Evolutionary conservation across 805 yeast species (phyloP).

Genomic region (Saccharomycopsis guyanensis): DNA sequence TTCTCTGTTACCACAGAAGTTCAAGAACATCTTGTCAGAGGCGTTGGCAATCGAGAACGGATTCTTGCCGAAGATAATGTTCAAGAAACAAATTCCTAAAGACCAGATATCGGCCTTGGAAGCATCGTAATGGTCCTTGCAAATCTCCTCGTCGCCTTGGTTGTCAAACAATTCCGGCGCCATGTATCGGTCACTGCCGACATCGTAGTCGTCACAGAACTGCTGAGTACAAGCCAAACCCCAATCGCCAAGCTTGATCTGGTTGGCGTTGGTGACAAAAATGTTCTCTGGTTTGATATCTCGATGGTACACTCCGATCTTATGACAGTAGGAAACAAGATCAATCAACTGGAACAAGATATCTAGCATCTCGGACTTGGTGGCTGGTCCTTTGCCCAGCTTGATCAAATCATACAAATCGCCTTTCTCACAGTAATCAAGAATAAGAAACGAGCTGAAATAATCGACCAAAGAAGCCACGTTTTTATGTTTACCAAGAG

Average conservation of each 20-base stretch:
- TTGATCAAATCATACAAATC: slow-evolving; percentile 68
- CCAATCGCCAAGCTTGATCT: slow-evolving; percentile 77
- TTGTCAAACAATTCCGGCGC: slow-evolving; percentile 77
- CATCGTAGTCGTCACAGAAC: slow-evolving; percentile 71
- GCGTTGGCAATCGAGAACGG: slow-evolving; percentile 74
- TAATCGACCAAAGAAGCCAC: slow-evolving; percentile 71
- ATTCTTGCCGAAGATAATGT: slow-evolving; percentile 84
- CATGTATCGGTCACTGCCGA: slow-evolving; percentile 84
- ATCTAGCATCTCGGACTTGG: slow-evolving; percentile 77
- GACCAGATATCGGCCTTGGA: slow-evolving; percentile 86
- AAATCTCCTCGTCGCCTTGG: slow-evolving; percentile 22
- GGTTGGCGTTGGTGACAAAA: slow-evolving; percentile 62
- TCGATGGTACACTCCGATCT: slow-evolving; percentile 81
- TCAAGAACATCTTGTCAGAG: slow-evolving; percentile 34
- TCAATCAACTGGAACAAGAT: slow-evolving; percentile 76
- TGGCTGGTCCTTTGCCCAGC: slow-evolving; percentile 70
- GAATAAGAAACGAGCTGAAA: slow-evolving; percentile 70
- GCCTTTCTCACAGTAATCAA: slow-evolving; percentile 81
- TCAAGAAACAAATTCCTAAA: slow-evolving; percentile 66
- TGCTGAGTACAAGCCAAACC: slow-evolving; percentile 83
- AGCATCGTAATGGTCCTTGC: slow-evolving; percentile 51
- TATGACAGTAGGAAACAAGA: slow-evolving; percentile 83
- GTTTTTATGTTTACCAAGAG: slow-evolving; percentile 66
- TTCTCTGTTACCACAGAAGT: slow-evolving; percentile 56
- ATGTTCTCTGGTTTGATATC: slow-evolving; percentile 87